Evolutionary conservation across 2,329 filamentous ascomycete species (phyloP).

Genomic region (Didymella lethalis): DNA sequence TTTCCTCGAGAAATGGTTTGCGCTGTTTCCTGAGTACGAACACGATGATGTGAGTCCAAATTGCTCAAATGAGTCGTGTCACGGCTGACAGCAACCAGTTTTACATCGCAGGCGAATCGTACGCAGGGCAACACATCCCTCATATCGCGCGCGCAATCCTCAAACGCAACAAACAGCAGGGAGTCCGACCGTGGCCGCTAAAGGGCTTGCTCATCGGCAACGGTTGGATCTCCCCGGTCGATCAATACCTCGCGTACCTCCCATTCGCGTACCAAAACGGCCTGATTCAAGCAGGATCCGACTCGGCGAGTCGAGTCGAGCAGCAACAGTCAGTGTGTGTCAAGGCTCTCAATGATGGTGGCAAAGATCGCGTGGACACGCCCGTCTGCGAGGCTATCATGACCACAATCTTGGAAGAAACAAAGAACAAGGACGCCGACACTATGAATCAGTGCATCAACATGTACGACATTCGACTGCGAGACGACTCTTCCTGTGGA

Average conservation of each 20-base stretch:
- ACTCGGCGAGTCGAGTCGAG: slow-evolving; percentile 71
- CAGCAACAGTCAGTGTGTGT: slow-evolving; percentile 73
- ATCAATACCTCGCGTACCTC: slow-evolving; percentile 90
- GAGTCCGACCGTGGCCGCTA: slow-evolving; percentile 73
- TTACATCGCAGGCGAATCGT: slow-evolving; percentile 95
- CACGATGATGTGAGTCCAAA: slow-evolving; percentile 79
- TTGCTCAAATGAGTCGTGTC: neutral
- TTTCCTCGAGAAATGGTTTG: slow-evolving; percentile 93
- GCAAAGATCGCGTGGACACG: slow-evolving; percentile 71
- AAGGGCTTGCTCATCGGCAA: slow-evolving; percentile 92
- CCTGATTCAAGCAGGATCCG: slow-evolving; percentile 72
- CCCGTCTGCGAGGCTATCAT: slow-evolving; percentile 78
- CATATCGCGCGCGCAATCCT: slow-evolving; percentile 94
- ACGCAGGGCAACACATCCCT: slow-evolving; percentile 94
- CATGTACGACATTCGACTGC: slow-evolving; percentile 95
- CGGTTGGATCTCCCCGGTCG: slow-evolving; percentile 90
- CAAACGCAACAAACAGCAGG: slow-evolving; percentile 75
- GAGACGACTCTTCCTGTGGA: slow-evolving; percentile 82
- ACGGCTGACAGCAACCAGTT: slow-evolving; percentile 63
- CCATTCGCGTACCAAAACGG: slow-evolving; percentile 80
- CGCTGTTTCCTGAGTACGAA: slow-evolving; percentile 88
- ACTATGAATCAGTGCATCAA: slow-evolving; percentile 75
- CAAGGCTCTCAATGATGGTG: slow-evolving; percentile 65
- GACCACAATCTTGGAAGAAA: slow-evolving; percentile 72
- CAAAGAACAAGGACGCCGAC: slow-evolving; percentile 62